Evolutionary conservation across 2,329 filamentous ascomycete species (phyloP).

Genomic region (Anthostomella pinea): DNA sequence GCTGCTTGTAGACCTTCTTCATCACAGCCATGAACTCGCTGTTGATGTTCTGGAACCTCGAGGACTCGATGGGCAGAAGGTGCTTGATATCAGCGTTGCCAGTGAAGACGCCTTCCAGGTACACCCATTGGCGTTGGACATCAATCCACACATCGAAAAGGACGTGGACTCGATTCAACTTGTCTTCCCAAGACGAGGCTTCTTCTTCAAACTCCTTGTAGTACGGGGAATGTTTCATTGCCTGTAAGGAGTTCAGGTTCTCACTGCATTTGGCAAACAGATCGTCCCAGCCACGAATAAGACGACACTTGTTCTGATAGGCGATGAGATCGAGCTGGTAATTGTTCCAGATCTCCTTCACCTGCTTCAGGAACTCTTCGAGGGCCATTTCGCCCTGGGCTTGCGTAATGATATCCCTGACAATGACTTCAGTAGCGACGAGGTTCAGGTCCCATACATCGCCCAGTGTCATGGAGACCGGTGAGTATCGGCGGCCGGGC

Average conservation of each 20-base stretch:
- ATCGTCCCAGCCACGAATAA: slow-evolving; percentile 97
- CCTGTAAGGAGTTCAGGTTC: slow-evolving; percentile 93
- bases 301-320: slow-evolving; percentile 96
- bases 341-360: slow-evolving; percentile 94
- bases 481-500: slow-evolving; percentile 89
- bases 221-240: slow-evolving; percentile 98
- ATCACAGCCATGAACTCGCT: slow-evolving; percentile 98
- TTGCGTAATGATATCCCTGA: slow-evolving; percentile 90
- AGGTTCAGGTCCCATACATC: slow-evolving; percentile 98
- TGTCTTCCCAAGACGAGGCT: slow-evolving; percentile 94
- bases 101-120: slow-evolving; percentile 97
- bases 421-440: slow-evolving; percentile 78
- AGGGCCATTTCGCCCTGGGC: slow-evolving; percentile 97
- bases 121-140: slow-evolving; percentile 99
- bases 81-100: slow-evolving; percentile 99
- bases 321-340: slow-evolving; percentile 92
- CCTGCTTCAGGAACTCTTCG: slow-evolving; percentile 94
- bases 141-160: slow-evolving; percentile 99
- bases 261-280: slow-evolving; percentile 98
- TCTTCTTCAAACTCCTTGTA: slow-evolving; percentile 99
- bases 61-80: slow-evolving; percentile 91
- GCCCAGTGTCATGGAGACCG: slow-evolving; percentile 91
- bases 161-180: slow-evolving; percentile 93
- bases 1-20: slow-evolving; percentile 98
- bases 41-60: slow-evolving; percentile 98